A percentile compares a stretch with the other conserved stretches of the same genome.
phyloP scores from a whole-genome alignment of 305 asterid genomes.

The Fraxinus albicans region DNA sequence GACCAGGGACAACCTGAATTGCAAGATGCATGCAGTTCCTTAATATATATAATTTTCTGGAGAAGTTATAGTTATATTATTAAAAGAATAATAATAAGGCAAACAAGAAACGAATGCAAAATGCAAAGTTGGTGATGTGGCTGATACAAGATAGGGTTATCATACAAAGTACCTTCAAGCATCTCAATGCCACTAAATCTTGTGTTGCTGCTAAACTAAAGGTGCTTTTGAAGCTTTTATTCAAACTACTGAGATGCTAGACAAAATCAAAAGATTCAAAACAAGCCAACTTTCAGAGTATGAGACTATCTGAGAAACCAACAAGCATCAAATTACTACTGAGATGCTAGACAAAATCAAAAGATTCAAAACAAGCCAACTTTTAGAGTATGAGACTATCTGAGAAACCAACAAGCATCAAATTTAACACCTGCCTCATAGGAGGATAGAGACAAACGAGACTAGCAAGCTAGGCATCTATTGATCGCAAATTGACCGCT shows the following conservation, averaged over 20 bases:
- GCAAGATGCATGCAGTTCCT: slow-evolving; percentile 13
- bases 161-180: not conserved
- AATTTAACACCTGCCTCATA: not conserved
- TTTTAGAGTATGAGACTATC: not conserved
- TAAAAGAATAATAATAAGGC: not conserved
- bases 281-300: too few species aligned
- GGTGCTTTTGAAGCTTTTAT: not conserved
- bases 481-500: not conserved
- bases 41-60: not conserved
- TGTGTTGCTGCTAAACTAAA: not conserved
- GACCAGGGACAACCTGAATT: slow-evolving; percentile 44
- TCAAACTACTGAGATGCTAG: too few species aligned
- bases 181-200: not conserved
- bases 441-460: not conserved
- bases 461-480: not conserved
- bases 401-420: not conserved
- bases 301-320: too few species aligned
- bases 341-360: not conserved
- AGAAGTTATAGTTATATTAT: not conserved
- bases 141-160: not conserved
- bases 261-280: too few species aligned
- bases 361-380: not conserved
- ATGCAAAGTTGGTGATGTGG: slow-evolving; percentile 3
- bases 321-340: not conserved
- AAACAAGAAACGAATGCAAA: not conserved